Base-by-base conservation (phyloP, 805 yeast species). In the Myxozyma vanderwaltii region DNA sequence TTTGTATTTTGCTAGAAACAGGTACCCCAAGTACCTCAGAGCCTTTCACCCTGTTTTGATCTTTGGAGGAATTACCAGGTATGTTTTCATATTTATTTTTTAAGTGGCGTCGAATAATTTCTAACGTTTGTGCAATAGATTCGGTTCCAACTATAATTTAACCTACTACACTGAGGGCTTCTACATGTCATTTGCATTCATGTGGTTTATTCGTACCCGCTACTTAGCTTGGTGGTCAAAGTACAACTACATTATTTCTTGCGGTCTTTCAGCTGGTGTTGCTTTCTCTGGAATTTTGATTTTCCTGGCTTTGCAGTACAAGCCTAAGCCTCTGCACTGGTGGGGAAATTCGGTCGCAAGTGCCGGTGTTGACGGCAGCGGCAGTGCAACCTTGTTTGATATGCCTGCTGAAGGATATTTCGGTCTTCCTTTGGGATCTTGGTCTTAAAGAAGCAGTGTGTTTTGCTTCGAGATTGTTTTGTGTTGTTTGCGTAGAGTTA, bases 91-190 rank as follows among this genome's bases (percentile, higher is more conserved):
- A n/a, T n/a, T n/a, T n/a, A n/a, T n/a, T n/a, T n/a, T n/a, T n/a
- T n/a, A n/a, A n/a, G n/a, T n/a, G n/a, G n/a, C n/a, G n/a, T n/a
- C n/a, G n/a, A n/a, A n/a, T n/a, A n/a, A n/a, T n/a, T 46, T 31
- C 26, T 48, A 24, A 48, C 43, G n/a, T 21, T 5, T 21, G 6
- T 13, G 23, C 26, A 15, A 39, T 7, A 36, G 41, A 10, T 59
- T 24, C 13, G 63, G 63, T 26, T 33, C 63, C 12, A 73, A 81
- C 23, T 86, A 85, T 46, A 77, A 78, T 65, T 83, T 86, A 67
- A 90, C 94, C 8, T 91, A 92, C 41, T 86, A 88, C 39, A 84
- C 90, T 2, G 83, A 87, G 29, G 86, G 85, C 71, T 86, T 83
- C 70, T 86, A 84, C 71, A 75, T 82, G 41, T 86, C 88, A 3